These are phyloP conservation scores for Podospora pseudopauciseta DNA, from an alignment of 495 filamentous ascomycete genomes.

Conservation along the genomic window DNA sequence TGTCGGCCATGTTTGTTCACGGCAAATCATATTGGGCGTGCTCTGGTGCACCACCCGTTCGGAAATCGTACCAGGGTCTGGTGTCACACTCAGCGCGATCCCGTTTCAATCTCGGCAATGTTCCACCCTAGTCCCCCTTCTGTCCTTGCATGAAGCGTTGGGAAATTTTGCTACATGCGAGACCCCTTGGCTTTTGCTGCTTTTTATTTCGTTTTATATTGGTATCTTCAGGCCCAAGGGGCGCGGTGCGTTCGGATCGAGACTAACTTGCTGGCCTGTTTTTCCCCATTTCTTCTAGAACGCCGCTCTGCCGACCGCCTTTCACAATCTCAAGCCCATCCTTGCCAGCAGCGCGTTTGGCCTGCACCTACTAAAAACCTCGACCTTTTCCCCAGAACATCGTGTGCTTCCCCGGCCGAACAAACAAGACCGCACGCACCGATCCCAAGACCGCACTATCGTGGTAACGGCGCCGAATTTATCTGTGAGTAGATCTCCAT, in stretches of 20 bases:
- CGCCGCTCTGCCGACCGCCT: background rate
- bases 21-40: conserved; percentile 21
- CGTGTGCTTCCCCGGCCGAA: background rate
- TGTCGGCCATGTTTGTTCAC: conserved; percentile 11
- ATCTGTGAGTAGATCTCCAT: conserved; percentile 12
- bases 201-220: conserved; percentile 26
- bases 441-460: background rate
- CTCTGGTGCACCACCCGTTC: conserved; percentile 22
- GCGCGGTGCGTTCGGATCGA: background rate
- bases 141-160: conserved; percentile 34
- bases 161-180: conserved; percentile 28
- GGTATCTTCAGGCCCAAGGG: background rate
- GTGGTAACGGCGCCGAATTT: background rate
- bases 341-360: background rate
- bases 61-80: conserved; percentile 28
- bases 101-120: conserved; percentile 44
- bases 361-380: background rate
- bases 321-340: background rate
- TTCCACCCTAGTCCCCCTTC: conserved; percentile 40
- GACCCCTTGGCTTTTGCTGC: conserved; percentile 17
- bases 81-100: conserved; percentile 28
- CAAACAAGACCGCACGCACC: background rate
- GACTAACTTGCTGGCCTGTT: conserved; percentile 1
- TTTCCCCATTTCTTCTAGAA: conserved; percentile 9
- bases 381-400: background rate